These are phyloP conservation scores for Leucosporidium scottii DNA, from an alignment of 768 basidiomycete species.

Conservation along the genomic window DNA sequence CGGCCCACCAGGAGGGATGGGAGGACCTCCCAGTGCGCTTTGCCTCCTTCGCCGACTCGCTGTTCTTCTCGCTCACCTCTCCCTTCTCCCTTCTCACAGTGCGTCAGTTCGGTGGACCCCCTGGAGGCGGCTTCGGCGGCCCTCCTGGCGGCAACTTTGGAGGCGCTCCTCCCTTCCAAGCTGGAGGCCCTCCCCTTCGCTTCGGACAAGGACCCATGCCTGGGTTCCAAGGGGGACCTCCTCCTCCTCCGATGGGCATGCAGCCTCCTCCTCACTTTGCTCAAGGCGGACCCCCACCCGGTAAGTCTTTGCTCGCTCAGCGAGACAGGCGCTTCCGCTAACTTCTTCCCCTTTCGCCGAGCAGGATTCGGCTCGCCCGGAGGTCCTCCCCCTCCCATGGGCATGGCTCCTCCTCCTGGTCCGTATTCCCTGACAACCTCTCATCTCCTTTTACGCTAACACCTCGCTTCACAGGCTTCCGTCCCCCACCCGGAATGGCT, in stretches of 20 bases:
- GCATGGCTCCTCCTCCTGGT: conserved; percentile 3
- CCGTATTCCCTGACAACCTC: neutral
- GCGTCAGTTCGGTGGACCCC: neutral
- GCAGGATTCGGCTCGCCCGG: no score
- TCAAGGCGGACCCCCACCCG: neutral
- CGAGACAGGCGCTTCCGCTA: neutral
- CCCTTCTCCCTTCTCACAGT: neutral
- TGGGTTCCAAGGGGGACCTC: neutral
- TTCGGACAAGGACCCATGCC: no score
- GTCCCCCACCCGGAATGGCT: conserved; percentile 23
- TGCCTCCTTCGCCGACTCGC: neutral
- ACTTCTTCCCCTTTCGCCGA: no score
- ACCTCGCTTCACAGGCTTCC: conserved; percentile 5
- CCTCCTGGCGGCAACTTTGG: no score
- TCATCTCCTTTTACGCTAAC: neutral
- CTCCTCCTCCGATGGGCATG: neutral
- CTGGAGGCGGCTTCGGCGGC: neutral
- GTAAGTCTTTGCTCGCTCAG: neutral
- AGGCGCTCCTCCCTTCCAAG: no score
- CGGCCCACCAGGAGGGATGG: neutral
- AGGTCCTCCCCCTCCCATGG: neutral
- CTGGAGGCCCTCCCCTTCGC: no score
- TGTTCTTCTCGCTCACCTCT: neutral
- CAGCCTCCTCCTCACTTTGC: neutral
- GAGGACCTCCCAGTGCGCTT: conserved; percentile 7